A percentile compares a stretch with the other conserved stretches of the same genome.
phyloP scores from a whole-genome alignment of 495 filamentous ascomycete species.

The Penicillium paxilli region DNA sequence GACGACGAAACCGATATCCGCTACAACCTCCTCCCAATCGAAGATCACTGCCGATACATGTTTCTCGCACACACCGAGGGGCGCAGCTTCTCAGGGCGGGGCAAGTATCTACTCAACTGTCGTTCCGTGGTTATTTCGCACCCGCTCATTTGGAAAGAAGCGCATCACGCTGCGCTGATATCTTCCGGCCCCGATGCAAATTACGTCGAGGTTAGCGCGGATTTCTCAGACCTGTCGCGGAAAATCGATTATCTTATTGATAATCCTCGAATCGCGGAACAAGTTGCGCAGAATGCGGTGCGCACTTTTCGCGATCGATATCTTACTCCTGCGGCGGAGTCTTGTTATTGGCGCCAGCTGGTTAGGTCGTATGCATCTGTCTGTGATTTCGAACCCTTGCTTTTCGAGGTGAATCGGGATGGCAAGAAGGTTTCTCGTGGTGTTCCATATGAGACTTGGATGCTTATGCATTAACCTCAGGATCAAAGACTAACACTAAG shows the following conservation, averaged over 20 bases:
- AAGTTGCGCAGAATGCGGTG: slow-evolving; percentile 56
- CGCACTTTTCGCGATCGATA: slow-evolving; percentile 58
- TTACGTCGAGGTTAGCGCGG: slow-evolving; percentile 54
- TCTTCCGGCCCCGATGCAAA: slow-evolving; percentile 57
- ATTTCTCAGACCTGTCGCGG: slow-evolving; percentile 54
- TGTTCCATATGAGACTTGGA: slow-evolving; percentile 42
- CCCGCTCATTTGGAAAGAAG: slow-evolving; percentile 39
- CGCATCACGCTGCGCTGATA: slow-evolving; percentile 38
- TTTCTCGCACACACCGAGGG: slow-evolving; percentile 61
- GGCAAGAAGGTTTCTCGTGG: slow-evolving; percentile 33
- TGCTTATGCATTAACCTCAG: slow-evolving; percentile 27
- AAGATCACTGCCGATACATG: slow-evolving; percentile 62
- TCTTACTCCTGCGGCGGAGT: slow-evolving; percentile 59
- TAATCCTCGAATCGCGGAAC: slow-evolving; percentile 49
- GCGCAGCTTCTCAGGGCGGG: slow-evolving; percentile 55
- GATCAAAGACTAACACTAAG: too few species aligned
- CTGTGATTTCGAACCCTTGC: slow-evolving; percentile 41
- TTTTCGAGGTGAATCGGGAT: slow-evolving; percentile 25
- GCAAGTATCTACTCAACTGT: slow-evolving; percentile 62
- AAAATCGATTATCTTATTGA: slow-evolving; percentile 53
- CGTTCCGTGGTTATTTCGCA: slow-evolving; percentile 55
- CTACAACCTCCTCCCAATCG: slow-evolving; percentile 44
- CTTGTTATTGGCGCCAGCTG: slow-evolving; percentile 61
- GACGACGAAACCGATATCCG: slow-evolving; percentile 33
- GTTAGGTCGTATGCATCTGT: slow-evolving; percentile 48